Evolutionary conservation across 2,329 filamentous ascomycete genomes (phyloP), one percentile per base, ranked within the genome.

Genomic region (Dactylonectria estremocensis): DNA sequence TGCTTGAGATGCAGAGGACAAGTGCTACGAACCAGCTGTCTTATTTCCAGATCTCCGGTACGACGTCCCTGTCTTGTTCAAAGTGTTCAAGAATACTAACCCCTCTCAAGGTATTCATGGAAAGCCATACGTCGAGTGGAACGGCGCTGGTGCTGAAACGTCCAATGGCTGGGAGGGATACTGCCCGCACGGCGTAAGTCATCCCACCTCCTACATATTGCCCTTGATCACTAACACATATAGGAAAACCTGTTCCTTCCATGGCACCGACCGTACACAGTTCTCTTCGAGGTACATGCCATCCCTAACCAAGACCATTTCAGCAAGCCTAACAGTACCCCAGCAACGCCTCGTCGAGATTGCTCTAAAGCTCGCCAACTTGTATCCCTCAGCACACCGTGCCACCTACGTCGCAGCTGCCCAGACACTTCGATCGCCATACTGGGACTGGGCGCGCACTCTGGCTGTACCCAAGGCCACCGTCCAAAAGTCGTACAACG

Each of bases 201-300:
- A 4, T 5, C 7, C 24, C 4, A 28, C 7, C 4, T 28, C 4
- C 7, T 28, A 28, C 24, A n/a, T 28, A 7, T 28, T 28, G 24
- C 24, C 24, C 7, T 28, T 28, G 24, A 7, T 28, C 7, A 28
- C 7, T 28, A 7, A 28, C 24, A 28, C 4, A 28, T 28, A 28
- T 7, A 86, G 85, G 83, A 88, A 73, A 78, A 82, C 18, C 74
- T 85, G 20, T 87, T 89, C 69, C 73, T 83, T 9, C 77, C 84
- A 13, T 90, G 87, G 88, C 88, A 91, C 75, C 85, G 88, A 3
- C 84, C 87, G 3, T 90, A 87, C 66, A 72, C 89, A 40, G 79
- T 83, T 5, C 79, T 90, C 4, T 89, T 82, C 64, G 88, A 90
- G 87, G 52, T 61, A 52, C 14, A 20, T 40, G 24, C 4, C 22